These are phyloP conservation scores for Stylosanthes scabra DNA, from an alignment of 331 rosid genomes.

Conservation along the genomic window DNA sequence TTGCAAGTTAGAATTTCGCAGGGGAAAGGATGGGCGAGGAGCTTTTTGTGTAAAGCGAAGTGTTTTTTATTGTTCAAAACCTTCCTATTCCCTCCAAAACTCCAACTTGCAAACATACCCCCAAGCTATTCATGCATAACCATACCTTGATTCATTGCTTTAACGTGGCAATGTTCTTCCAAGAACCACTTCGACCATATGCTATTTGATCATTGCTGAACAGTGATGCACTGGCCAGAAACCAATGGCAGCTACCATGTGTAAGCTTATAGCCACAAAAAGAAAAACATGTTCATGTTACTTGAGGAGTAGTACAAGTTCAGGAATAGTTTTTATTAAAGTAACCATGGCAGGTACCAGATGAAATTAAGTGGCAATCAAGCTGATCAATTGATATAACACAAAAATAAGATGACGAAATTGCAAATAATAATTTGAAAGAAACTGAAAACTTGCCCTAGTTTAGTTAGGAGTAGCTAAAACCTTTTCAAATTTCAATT, in stretches of 20 bases:
- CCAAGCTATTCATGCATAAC: neutral
- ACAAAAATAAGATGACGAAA: neutral
- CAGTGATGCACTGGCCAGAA: conserved; percentile 44
- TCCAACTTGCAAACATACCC: no score
- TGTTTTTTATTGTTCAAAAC: no score
- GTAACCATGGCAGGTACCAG: conserved; percentile 33
- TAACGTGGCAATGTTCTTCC: conserved; percentile 37
- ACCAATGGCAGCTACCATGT: conserved; percentile 32
- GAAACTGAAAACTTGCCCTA: conserved; percentile 3
- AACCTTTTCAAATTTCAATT: conserved; percentile 25
- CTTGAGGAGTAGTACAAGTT: conserved; percentile 31
- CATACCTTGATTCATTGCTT: conserved; percentile 43
- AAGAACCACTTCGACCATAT: conserved; percentile 35
- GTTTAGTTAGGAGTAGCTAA: conserved; percentile 3
- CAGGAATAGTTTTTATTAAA: conserved; percentile 31
- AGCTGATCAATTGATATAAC: conserved; percentile 15
- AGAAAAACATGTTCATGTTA: conserved; percentile 28
- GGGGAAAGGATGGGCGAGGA: no score
- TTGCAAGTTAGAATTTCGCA: no score
- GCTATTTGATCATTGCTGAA: conserved; percentile 43
- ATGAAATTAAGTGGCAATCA: conserved; percentile 25
- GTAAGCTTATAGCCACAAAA: conserved; percentile 37
- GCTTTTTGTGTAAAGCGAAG: no score
- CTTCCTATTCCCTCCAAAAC: no score
- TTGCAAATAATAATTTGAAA: conserved; percentile 17